A percentile compares a stretch with the other conserved stretches of the same genome.
These are phyloP conservation scores for Hawksworthiomyces lignivorus DNA, from an alignment of 2,329 filamentous ascomycete genomes.

Conservation along the genomic window DNA sequence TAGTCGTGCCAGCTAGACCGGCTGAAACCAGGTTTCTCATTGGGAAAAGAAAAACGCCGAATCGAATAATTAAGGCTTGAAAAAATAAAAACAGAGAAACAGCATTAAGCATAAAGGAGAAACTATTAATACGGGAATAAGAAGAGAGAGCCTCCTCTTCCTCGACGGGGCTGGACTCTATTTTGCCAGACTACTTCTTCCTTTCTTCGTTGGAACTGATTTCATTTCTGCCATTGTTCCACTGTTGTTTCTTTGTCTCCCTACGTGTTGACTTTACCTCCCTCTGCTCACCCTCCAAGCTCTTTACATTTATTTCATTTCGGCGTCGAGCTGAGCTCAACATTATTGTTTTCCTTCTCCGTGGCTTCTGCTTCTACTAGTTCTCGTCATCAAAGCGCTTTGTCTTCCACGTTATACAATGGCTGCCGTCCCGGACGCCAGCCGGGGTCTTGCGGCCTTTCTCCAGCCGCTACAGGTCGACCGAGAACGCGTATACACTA, in stretches of 20 bases:
- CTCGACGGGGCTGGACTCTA: conserved; percentile 2
- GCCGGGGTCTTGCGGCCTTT: conserved; percentile 32
- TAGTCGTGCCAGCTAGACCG: conserved; percentile 2
- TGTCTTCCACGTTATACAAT: neutral
- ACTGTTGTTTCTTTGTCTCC: too few relatives aligned
- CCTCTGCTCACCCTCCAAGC: too few relatives aligned
- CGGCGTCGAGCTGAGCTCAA: too few relatives aligned
- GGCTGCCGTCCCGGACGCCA: neutral
- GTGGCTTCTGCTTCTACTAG: too few relatives aligned
- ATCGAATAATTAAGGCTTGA: conserved; percentile 1
- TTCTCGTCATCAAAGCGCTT: neutral
- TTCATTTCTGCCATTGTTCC: neutral
- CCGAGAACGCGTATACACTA: conserved; percentile 32
- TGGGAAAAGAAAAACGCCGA: conserved; percentile 1
- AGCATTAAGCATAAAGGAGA: neutral
- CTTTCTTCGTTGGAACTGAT: too few relatives aligned
- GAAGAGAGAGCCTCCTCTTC: neutral
- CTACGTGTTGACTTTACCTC: too few relatives aligned
- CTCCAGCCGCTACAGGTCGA: conserved; percentile 44
- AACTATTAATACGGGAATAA: neutral
- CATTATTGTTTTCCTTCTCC: too few relatives aligned
- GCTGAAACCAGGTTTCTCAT: conserved; percentile 10
- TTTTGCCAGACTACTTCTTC: conserved; percentile 1
- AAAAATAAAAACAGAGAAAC: neutral
- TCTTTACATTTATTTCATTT: too few relatives aligned